Conservation (phyloP, 1,284 basidiomycete genomes). For the Fomitopsis palustris region DNA sequence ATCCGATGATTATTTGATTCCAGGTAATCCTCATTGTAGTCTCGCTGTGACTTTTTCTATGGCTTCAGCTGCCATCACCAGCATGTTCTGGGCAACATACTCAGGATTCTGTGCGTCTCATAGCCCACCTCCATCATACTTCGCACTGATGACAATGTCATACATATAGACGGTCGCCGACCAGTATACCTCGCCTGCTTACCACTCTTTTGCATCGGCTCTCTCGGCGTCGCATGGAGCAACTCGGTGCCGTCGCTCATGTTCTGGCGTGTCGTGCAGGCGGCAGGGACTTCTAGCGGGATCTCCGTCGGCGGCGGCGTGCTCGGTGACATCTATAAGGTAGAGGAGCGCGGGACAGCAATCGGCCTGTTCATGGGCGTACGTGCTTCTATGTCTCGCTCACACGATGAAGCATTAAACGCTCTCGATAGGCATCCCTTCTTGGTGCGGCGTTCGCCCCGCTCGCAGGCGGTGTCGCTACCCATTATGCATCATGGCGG, state of each 20-base stretch:
- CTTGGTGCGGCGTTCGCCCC: constrained; percentile 35
- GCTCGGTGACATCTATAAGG: constrained; percentile 46
- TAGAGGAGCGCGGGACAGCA: constrained; percentile 43
- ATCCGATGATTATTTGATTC: background rate
- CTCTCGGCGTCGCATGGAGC: constrained; percentile 54
- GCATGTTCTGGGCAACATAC: constrained; percentile 52
- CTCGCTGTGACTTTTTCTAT: constrained; percentile 45
- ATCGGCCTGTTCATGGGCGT: constrained; percentile 47
- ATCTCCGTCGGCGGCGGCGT: constrained; percentile 46
- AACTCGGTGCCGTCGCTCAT: constrained; percentile 48
- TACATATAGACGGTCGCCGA: constrained; percentile 51
- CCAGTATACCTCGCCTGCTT: constrained; percentile 60
- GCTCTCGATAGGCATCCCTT: constrained; percentile 23
- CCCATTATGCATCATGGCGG: constrained; percentile 68
- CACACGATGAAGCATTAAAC: background rate
- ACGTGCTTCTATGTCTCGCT: constrained; percentile 13
- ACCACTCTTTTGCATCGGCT: constrained; percentile 58
- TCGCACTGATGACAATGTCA: background rate
- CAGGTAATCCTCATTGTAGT: no score
- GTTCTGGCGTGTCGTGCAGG: constrained; percentile 61
- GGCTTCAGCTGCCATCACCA: constrained; percentile 37
- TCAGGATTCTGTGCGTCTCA: constrained; percentile 46
- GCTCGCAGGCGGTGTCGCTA: constrained; percentile 37
- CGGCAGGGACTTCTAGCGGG: constrained; percentile 47
- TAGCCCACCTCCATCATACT: background rate